These are phyloP conservation scores for Thermothelomyces thermophilus DNA, from an alignment of 2,329 filamentous ascomycete genomes.

Conservation along the genomic window DNA sequence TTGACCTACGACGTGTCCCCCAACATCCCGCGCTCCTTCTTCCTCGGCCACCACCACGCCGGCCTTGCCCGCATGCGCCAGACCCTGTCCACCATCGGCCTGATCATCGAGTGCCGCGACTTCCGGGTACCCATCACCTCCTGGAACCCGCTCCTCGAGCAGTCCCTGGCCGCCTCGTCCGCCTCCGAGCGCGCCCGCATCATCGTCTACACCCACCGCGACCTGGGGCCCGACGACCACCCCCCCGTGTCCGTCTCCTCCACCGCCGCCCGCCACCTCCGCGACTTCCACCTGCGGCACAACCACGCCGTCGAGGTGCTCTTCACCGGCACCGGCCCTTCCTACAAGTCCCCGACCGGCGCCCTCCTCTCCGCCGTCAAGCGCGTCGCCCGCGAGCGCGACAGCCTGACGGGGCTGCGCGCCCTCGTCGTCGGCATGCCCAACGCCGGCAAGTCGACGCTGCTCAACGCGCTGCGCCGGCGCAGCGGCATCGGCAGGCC, in stretches of 20 bases:
- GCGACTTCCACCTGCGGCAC: conserved; percentile 12
- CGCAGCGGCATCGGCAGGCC: conserved; percentile 42
- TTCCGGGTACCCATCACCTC: conserved; percentile 84
- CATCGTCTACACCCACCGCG: conserved; percentile 85
- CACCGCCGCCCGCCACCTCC: neutral
- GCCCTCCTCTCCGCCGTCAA: conserved; percentile 44
- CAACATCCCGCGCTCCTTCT: conserved; percentile 83
- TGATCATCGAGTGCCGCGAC: conserved; percentile 92
- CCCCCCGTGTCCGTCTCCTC: neutral
- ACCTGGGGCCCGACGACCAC: conserved; percentile 50
- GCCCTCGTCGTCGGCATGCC: conserved; percentile 94
- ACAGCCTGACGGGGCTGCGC: conserved; percentile 71
- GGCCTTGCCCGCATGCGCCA: conserved; percentile 78
- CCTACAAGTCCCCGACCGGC: conserved; percentile 7
- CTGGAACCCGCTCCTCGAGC: conserved; percentile 83
- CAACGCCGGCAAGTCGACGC: conserved; percentile 90
- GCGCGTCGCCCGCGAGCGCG: conserved; percentile 39
- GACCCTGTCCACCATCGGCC: conserved; percentile 70
- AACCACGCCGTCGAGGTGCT: conserved; percentile 26
- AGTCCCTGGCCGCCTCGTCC: conserved; percentile 56
- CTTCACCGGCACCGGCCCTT: conserved; percentile 27
- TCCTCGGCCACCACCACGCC: conserved; percentile 82
- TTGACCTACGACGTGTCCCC: conserved; percentile 62
- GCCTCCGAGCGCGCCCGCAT: conserved; percentile 60
- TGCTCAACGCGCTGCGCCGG: conserved; percentile 79